Evolutionary conservation across 345 rosid genomes (phyloP).

Genomic region (Luvunga scandens): DNA sequence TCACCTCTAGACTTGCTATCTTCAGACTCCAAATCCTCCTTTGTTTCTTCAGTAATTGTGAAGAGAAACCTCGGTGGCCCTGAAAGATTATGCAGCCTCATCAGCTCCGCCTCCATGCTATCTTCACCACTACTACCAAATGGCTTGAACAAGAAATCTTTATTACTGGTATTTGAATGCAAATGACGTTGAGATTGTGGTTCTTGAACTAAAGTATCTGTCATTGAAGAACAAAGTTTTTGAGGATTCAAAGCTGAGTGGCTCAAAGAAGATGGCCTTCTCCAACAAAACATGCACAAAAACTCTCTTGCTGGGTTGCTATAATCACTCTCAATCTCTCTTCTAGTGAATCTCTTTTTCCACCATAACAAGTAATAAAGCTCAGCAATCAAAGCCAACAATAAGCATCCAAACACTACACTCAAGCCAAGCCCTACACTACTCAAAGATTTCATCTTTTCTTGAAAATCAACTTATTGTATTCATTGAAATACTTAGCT

Average conservation of each 20-base stretch:
- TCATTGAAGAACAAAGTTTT: slow-evolving; percentile 33
- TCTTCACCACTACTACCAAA: slow-evolving; percentile 25
- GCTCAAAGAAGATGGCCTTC: slow-evolving; percentile 43
- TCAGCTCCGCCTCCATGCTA: slow-evolving; percentile 51
- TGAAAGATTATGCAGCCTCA: slow-evolving; percentile 44
- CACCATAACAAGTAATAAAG: slow-evolving; percentile 91
- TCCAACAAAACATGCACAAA: slow-evolving; percentile 73
- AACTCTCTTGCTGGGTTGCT: slow-evolving; percentile 76
- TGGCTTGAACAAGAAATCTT: slow-evolving; percentile 44
- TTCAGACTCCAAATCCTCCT: slow-evolving; percentile 82
- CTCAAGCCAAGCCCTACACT: slow-evolving; percentile 91
- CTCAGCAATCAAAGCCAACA: slow-evolving; percentile 82
- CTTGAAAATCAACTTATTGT: slow-evolving; percentile 7
- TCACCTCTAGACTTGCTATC: slow-evolving; percentile 57
- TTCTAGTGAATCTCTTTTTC: slow-evolving; percentile 58
- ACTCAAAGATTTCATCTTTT: slow-evolving; percentile 82
- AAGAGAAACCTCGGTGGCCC: slow-evolving; percentile 75
- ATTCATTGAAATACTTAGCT: neutral
- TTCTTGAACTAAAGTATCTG: slow-evolving; percentile 33
- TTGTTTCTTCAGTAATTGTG: slow-evolving; percentile 89
- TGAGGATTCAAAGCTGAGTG: slow-evolving; percentile 39
- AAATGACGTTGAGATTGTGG: slow-evolving; percentile 27
- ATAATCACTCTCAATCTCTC: slow-evolving; percentile 53
- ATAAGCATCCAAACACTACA: slow-evolving; percentile 78
- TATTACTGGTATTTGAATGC: slow-evolving; percentile 24